Evolutionary conservation across 257 asterid genomes (phyloP), one percentile per base, ranked within the genome.

Genomic region (Cynanchum wilfordii): DNA sequence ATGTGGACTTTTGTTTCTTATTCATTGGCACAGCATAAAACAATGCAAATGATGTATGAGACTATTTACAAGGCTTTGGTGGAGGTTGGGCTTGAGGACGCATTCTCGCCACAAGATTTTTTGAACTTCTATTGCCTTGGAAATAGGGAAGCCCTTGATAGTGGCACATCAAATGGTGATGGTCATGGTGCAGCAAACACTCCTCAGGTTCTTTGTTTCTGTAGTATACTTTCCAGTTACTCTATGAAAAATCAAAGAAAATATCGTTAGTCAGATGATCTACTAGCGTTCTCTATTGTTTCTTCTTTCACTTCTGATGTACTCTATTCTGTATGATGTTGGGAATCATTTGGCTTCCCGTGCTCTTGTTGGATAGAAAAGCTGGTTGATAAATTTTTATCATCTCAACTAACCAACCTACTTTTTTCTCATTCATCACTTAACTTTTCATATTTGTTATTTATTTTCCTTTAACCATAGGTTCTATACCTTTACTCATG

Each of bases 31-130:
- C 94, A 95, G 99, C 82, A 90, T 75, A 95, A 92, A 81, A 95
- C 99, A 40, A 95, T 95, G 99, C 97, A 92, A 87, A 95, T 92
- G 99, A 95, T 95, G 99, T 95, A 90, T 70, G 95, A 92, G 79
- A 92, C 98, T 15, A 90, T 95, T 57, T 84, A 90, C 89, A 92
- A 89, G 85, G 98, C 99, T 69, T 75, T 95, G 50, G 97, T 84
- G 76, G 99, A 91, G 85, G 98, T 88, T 75, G 99, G 97, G 69
- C 99, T 92, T 50, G 91, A 95, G 83, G 90, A 85, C 74, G 80
- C 96, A 40, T 82, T 70, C 86, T 81, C 89, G 20, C 99, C 98
- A 1, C 89, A 90, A 82, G 99, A 95, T 86, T 95, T 70, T 79
- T 81, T 92, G 80, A 95, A 90, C 75, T 95, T 95, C 52, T 95